Evolutionary conservation across 345 rosid genomes (phyloP).

Genomic region (Lepidium didymum): DNA sequence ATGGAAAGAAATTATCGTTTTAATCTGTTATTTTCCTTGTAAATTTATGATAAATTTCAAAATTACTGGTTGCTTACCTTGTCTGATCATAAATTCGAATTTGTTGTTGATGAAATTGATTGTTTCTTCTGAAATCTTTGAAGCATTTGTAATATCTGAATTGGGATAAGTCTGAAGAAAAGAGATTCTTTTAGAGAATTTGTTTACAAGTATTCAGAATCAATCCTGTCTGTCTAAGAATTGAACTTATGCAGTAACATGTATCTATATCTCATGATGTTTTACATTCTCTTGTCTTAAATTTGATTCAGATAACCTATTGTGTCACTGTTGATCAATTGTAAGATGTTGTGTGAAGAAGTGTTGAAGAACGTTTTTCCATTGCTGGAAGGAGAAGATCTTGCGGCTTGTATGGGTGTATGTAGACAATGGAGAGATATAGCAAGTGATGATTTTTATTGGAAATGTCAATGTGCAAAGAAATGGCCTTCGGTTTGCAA

Average conservation of each 20-base stretch:
- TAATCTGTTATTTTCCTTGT: background rate
- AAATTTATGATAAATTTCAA: background rate
- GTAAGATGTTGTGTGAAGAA: slow-evolving; percentile 52
- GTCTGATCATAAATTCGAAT: background rate
- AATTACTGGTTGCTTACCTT: background rate
- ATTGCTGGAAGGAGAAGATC: slow-evolving; percentile 64
- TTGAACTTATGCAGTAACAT: no score
- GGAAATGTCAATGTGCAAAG: slow-evolving; percentile 82
- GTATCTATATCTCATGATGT: no score
- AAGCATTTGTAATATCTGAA: no score
- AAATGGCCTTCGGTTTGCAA: slow-evolving; percentile 94
- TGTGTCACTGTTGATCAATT: background rate
- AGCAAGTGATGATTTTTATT: slow-evolving; percentile 80
- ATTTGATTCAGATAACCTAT: background rate
- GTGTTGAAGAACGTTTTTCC: slow-evolving; percentile 79
- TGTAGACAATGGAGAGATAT: slow-evolving; percentile 74
- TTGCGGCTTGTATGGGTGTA: slow-evolving; percentile 72
- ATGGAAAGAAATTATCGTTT: background rate
- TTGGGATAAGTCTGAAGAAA: no score
- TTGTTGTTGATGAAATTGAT: background rate
- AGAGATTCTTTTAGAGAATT: no score
- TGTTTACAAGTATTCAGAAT: background rate
- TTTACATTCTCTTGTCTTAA: background rate
- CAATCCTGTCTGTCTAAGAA: background rate
- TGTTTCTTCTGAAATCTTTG: background rate